Conservation (phyloP, 2,329 filamentous ascomycete genomes). For the Lachnellula arida region DNA sequence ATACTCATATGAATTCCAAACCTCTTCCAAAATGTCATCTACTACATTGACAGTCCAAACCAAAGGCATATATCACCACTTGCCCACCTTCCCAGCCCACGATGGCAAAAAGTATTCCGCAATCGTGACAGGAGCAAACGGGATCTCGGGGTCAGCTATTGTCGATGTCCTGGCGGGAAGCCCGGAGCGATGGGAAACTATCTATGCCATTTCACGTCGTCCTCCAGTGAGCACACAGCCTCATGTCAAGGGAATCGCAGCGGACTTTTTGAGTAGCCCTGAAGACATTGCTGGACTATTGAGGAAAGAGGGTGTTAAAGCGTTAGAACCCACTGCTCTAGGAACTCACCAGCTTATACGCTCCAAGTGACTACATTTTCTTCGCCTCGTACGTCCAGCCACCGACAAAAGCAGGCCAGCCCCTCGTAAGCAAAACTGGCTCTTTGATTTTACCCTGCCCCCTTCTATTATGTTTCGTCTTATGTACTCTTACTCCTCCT, state of each 20-base stretch:
- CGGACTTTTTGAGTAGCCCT: conserved; percentile 11
- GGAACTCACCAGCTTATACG: no score
- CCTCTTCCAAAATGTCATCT: no score
- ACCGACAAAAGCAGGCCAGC: conserved; percentile 1
- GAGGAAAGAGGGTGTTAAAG: not conserved
- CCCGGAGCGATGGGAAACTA: conserved; percentile 15
- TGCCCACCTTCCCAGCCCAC: conserved; percentile 17
- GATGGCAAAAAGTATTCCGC: conserved; percentile 14
- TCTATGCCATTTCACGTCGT: conserved; percentile 14
- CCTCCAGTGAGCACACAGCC: conserved; percentile 6
- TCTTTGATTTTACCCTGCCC: no score
- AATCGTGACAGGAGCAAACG: conserved; percentile 21
- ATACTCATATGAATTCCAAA: no score
- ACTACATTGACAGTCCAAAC: conserved; percentile 6
- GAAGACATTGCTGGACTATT: conserved; percentile 10
- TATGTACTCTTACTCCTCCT: no score
- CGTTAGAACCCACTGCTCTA: no score
- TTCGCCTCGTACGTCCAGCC: conserved; percentile 17
- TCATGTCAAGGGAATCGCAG: conserved; percentile 8
- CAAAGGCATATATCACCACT: conserved; percentile 25
- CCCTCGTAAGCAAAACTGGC: not conserved
- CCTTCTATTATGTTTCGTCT: no score
- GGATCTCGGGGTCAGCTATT: conserved; percentile 19
- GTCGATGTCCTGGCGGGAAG: conserved; percentile 12
- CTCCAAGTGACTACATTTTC: conserved; percentile 10